A percentile compares a stretch with the other conserved stretches of the same genome.
Conservation (phyloP, 345 rosid species). For the Linum lewisii region DNA sequence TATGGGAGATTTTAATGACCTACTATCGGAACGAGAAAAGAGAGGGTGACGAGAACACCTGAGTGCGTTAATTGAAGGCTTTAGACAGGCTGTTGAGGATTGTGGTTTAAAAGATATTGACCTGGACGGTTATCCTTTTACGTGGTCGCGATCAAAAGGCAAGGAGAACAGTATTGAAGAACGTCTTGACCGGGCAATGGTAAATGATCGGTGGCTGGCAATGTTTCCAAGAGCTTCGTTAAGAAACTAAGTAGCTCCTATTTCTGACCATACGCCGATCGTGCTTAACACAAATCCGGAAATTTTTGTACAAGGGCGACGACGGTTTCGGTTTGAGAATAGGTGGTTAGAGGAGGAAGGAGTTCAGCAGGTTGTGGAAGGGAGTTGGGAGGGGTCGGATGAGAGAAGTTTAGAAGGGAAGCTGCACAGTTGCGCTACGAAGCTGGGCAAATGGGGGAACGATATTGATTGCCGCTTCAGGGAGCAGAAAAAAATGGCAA, state of each 20-base stretch:
- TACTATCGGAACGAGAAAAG: background rate
- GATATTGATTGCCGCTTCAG: too few species aligned
- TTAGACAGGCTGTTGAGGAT: background rate
- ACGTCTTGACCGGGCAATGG: background rate
- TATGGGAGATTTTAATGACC: background rate
- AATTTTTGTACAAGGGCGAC: background rate
- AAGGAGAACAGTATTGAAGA: too few species aligned
- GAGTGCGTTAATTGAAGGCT: background rate
- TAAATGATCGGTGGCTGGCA: background rate
- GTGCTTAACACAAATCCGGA: background rate
- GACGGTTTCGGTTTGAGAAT: conserved; percentile 1
- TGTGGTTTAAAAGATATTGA: background rate
- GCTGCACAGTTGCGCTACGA: too few species aligned
- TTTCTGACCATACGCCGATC: background rate
- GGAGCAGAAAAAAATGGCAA: too few species aligned
- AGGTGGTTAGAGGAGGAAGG: background rate
- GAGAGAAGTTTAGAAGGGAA: background rate
- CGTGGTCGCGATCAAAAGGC: too few species aligned
- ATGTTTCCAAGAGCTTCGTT: background rate
- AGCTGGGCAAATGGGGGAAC: too few species aligned
- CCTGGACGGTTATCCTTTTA: background rate
- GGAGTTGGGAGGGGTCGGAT: background rate
- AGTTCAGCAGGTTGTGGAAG: background rate
- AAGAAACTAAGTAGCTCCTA: background rate
- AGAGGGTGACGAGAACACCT: background rate